phyloP scores from a whole-genome alignment of 2,329 filamentous ascomycete species.

The Orbilia ellipsospora region DNA sequence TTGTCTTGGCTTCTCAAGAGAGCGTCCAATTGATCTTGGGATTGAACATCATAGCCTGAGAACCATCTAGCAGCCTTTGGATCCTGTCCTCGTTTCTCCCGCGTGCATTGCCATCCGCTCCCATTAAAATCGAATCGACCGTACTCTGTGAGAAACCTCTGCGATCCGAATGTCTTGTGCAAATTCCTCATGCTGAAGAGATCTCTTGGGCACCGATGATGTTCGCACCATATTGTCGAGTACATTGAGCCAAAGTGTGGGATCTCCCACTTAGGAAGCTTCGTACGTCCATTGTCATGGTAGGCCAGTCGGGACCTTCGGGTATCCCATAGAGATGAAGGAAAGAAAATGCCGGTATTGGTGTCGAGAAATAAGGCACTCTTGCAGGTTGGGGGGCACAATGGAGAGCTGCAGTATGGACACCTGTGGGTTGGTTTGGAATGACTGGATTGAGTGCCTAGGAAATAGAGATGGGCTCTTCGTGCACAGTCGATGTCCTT shows the following conservation, averaged over 20 bases:
- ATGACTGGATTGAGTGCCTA: background rate
- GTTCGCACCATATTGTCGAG: conserved; percentile 39
- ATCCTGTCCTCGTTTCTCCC: conserved; percentile 11
- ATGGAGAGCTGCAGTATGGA: conserved; percentile 31
- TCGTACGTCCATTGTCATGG: background rate
- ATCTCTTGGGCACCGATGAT: conserved; percentile 40
- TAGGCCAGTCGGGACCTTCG: background rate
- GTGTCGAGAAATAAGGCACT: conserved; percentile 31
- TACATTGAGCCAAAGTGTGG: background rate
- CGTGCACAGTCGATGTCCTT: background rate
- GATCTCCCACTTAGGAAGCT: background rate
- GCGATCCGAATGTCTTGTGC: conserved; percentile 12
- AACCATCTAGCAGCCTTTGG: conserved; percentile 20
- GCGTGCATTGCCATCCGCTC: conserved; percentile 6
- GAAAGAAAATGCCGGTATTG: conserved; percentile 37
- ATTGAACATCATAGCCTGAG: conserved; percentile 20
- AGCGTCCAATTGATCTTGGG: background rate
- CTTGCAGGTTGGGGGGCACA: conserved; percentile 36
- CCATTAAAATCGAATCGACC: background rate
- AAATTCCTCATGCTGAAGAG: conserved; percentile 36
- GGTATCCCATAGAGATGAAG: conserved; percentile 19
- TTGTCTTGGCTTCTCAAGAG: background rate
- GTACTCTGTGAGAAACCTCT: conserved; percentile 28
- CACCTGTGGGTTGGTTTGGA: conserved; percentile 18
- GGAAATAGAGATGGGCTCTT: conserved; percentile 14